Evolutionary conservation across 768 basidiomycete genomes (phyloP).

Genomic region (Trametes punicea): DNA sequence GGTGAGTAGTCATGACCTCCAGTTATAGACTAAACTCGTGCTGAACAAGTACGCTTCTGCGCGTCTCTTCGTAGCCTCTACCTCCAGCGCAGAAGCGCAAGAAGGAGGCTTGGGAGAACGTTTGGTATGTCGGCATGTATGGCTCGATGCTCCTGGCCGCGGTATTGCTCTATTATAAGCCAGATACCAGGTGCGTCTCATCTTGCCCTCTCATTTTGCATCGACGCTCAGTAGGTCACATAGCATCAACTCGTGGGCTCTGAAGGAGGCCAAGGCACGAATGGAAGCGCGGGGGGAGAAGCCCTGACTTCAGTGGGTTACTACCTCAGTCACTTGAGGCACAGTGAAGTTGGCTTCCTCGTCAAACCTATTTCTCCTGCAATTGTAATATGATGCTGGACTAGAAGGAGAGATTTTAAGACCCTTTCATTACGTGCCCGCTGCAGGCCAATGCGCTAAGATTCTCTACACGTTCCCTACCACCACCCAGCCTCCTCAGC

Average conservation of each 20-base stretch:
- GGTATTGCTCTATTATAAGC: slow-evolving; percentile 86
- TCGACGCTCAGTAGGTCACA: slow-evolving; percentile 47
- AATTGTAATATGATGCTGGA: not conserved
- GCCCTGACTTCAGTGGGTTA: slow-evolving; percentile 59
- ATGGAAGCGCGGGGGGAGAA: slow-evolving; percentile 93
- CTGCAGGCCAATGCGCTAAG: slow-evolving; percentile 11
- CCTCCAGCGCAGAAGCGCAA: slow-evolving; percentile 80
- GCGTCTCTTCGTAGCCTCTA: slow-evolving; percentile 48
- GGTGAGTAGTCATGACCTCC: slow-evolving; percentile 41
- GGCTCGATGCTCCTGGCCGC: slow-evolving; percentile 76
- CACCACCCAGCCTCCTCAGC: not conserved
- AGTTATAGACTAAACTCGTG: not conserved
- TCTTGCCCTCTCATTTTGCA: not conserved
- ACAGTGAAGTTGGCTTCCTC: too few relatives aligned
- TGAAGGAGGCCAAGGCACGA: slow-evolving; percentile 82
- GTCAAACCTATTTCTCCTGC: not conserved
- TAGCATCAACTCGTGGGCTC: slow-evolving; percentile 90
- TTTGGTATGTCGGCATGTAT: slow-evolving; percentile 92
- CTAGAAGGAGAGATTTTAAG: slow-evolving; percentile 4
- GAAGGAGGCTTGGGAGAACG: slow-evolving; percentile 87
- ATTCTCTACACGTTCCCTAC: slow-evolving; percentile 4
- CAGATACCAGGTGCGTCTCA: slow-evolving; percentile 77
- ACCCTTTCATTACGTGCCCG: slow-evolving; percentile 14
- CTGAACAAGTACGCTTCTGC: not conserved
- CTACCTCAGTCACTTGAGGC: too few relatives aligned